phyloP scores from a whole-genome alignment of 345 rosid genomes.

The Ceriops tagal region DNA sequence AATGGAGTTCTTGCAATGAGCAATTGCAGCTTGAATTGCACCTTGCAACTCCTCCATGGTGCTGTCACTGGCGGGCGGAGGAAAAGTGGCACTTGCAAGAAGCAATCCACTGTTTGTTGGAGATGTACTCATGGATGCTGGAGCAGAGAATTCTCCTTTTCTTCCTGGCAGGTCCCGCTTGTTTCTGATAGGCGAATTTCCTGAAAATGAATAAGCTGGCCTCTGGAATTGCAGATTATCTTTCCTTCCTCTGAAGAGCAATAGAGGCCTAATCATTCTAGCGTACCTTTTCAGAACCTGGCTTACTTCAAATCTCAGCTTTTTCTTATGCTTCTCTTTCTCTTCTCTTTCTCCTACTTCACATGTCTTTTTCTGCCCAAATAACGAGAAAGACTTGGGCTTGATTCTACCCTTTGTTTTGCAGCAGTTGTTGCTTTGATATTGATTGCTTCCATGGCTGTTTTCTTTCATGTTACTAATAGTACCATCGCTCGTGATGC shows the following conservation, averaged over 20 bases:
- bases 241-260: constrained; percentile 51
- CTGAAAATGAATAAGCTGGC: constrained; percentile 52
- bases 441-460: not conserved
- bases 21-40: constrained; percentile 95
- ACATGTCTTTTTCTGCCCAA: constrained; percentile 54
- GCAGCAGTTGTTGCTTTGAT: constrained; percentile 4
- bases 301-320: constrained; percentile 51
- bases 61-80: constrained; percentile 58
- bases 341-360: constrained; percentile 41
- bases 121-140: constrained; percentile 84
- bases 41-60: constrained; percentile 97
- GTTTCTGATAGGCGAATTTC: constrained; percentile 31
- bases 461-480: constrained; percentile 5
- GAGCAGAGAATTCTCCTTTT: constrained; percentile 70
- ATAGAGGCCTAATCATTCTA: constrained; percentile 47
- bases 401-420: constrained; percentile 35
- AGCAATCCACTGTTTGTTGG: constrained; percentile 85
- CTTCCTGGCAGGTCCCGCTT: constrained; percentile 44
- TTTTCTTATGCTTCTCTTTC: constrained; percentile 46
- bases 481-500: not conserved
- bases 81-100: constrained; percentile 37
- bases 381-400: constrained; percentile 70
- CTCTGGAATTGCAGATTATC: constrained; percentile 36
- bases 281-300: constrained; percentile 54
- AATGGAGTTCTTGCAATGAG: constrained; percentile 94